phyloP scores from a whole-genome alignment of 345 rosid genomes.

The Capsella bursapastoris region DNA sequence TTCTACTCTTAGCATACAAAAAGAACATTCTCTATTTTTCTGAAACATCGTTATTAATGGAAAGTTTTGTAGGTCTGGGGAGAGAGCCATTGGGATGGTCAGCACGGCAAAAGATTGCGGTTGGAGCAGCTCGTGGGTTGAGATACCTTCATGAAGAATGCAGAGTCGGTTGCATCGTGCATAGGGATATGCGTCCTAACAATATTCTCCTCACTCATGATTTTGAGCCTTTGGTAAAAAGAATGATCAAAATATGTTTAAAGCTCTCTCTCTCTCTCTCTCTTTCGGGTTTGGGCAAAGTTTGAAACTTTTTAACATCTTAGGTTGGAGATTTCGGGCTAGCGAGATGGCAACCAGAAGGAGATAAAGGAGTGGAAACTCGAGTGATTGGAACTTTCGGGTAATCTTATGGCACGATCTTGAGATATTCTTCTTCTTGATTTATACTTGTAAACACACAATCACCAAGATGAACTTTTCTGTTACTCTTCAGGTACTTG shows the following conservation, averaged over 20 bases:
- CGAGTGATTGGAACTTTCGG: conserved; percentile 97
- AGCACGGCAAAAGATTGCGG: conserved; percentile 90
- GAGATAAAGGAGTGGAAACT: conserved; percentile 90
- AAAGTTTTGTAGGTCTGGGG: conserved; percentile 53
- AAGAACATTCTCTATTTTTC: conserved; percentile 1
- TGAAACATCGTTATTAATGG: conserved; percentile 16
- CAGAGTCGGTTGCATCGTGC: conserved; percentile 98
- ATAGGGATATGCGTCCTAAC: conserved; percentile 96
- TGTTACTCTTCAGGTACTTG: conserved; percentile 62
- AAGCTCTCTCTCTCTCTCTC: conserved; percentile 37
- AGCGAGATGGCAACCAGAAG: conserved; percentile 99
- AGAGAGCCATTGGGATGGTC: conserved; percentile 76
- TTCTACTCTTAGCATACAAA: conserved; percentile 21
- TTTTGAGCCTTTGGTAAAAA: conserved; percentile 84
- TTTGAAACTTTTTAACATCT: conserved; percentile 14
- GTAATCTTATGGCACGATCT: conserved; percentile 43
- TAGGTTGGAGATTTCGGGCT: conserved; percentile 98
- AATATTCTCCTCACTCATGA: conserved; percentile 97
- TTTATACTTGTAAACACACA: conserved; percentile 1
- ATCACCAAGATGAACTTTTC: not conserved
- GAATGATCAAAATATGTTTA: not conserved
- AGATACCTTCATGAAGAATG: conserved; percentile 99
- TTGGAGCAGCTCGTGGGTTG: conserved; percentile 97
- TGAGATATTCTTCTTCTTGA: conserved; percentile 5
- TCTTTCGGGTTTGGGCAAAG: conserved; percentile 1